These are phyloP conservation scores for Meyerozyma smithsonii DNA, from an alignment of 1,139 yeast species.

Conservation along the genomic window DNA sequence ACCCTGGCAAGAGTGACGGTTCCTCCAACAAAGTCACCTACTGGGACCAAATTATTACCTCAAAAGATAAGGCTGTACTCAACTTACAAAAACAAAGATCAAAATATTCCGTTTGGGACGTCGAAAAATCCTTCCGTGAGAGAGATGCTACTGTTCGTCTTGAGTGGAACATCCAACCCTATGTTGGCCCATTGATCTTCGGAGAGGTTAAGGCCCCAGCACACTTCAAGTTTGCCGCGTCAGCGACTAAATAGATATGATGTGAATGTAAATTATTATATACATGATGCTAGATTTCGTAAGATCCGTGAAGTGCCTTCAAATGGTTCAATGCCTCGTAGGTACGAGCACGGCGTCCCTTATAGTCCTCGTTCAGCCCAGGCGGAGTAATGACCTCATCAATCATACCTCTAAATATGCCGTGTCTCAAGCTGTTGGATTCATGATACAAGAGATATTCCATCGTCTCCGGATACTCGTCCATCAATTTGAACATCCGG, in stretches of 20 bases:
- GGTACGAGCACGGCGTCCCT: conserved; percentile 1
- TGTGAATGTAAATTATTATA: background rate
- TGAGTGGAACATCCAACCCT: conserved; percentile 93
- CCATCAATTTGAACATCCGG: conserved; percentile 23
- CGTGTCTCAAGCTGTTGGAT: conserved; percentile 15
- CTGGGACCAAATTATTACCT: conserved; percentile 82
- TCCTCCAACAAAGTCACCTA: conserved; percentile 68
- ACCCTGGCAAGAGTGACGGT: conserved; percentile 54
- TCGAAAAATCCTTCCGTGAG: conserved; percentile 59
- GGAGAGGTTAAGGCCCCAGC: conserved; percentile 50
- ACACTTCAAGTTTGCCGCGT: conserved; percentile 19
- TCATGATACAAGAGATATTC: conserved; percentile 23
- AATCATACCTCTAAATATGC: conserved; percentile 21
- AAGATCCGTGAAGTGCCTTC: background rate
- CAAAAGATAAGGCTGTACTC: conserved; percentile 55
- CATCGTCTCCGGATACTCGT: conserved; percentile 31
- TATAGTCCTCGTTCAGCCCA: conserved; percentile 6
- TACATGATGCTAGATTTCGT: background rate
- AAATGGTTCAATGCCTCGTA: conserved; percentile 3
- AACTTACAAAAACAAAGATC: conserved; percentile 51
- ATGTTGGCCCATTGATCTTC: conserved; percentile 71
- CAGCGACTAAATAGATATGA: background rate
- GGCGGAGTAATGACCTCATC: conserved; percentile 20
- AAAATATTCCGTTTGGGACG: conserved; percentile 87
- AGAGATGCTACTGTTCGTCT: conserved; percentile 67